phyloP scores from a whole-genome alignment of 73 alveolate genomes.

The Paramecium biaurelia region DNA sequence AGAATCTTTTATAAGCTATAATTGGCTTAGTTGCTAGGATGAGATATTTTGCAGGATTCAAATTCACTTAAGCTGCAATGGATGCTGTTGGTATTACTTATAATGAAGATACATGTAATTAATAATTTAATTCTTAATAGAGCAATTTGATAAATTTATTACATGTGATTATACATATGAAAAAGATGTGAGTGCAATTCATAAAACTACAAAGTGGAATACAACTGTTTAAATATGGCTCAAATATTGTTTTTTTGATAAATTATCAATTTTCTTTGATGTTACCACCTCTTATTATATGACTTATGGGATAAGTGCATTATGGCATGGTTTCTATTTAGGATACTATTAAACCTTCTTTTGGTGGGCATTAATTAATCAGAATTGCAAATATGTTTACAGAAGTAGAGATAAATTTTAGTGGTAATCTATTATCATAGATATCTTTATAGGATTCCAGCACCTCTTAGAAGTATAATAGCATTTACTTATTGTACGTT shows the following conservation, averaged over 20 bases:
- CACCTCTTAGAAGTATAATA: background rate
- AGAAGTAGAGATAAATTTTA: slow-evolving; percentile 56
- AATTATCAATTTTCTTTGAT: background rate
- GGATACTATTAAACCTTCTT: slow-evolving; percentile 54
- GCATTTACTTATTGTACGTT: slow-evolving; percentile 25
- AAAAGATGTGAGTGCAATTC: slow-evolving; percentile 46
- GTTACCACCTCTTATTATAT: background rate
- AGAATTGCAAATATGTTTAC: slow-evolving; percentile 40
- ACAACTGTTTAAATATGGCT: slow-evolving; percentile 56
- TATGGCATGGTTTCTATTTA: slow-evolving; percentile 62
- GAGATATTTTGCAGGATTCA: slow-evolving; percentile 56
- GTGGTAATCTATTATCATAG: background rate
- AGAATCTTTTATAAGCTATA: slow-evolving; percentile 7
- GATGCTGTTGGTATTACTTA: slow-evolving; percentile 59
- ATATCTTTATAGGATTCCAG: background rate
- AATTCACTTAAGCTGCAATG: slow-evolving; percentile 56
- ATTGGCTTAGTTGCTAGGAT: slow-evolving; percentile 21
- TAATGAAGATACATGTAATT: slow-evolving; percentile 12
- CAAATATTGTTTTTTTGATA: slow-evolving; percentile 60
- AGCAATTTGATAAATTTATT: slow-evolving; percentile 37
- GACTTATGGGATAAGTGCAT: slow-evolving; percentile 59
- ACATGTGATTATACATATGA: slow-evolving; percentile 42
- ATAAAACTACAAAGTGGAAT: slow-evolving; percentile 56
- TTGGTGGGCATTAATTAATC: slow-evolving; percentile 60
- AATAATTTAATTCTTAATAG: background rate